Evolutionary conservation across 192 early-diverging fungal genomes (phyloP).

Genomic region (Coemansia sp.): DNA sequence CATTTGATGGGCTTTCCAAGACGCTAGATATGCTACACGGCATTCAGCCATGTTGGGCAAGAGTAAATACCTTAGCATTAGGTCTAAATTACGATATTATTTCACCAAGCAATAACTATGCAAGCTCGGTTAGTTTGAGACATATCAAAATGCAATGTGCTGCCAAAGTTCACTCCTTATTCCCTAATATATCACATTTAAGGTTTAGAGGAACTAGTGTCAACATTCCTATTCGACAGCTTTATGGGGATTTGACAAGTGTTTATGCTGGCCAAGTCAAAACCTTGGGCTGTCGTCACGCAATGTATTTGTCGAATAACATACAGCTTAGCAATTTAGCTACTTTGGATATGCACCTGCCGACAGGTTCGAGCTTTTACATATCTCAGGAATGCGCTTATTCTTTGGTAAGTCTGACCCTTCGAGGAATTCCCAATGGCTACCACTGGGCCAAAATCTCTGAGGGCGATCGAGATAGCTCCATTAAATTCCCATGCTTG

Average conservation of each 20-base stretch:
- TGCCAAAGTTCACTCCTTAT: too few species aligned
- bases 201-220: slow-evolving; percentile 2
- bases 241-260: slow-evolving; percentile 6
- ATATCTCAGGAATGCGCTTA: slow-evolving; percentile 4
- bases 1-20: neutral
- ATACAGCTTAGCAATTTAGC: neutral
- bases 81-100: slow-evolving; percentile 3
- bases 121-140: neutral
- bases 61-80: slow-evolving; percentile 5
- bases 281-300: neutral
- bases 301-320: neutral
- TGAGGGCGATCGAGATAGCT: neutral
- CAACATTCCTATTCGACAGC: neutral
- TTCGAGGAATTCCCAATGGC: slow-evolving; percentile 7
- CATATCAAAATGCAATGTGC: too few species aligned
- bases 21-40: neutral
- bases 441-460: neutral
- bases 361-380: neutral
- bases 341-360: neutral
- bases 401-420: neutral
- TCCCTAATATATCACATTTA: neutral
- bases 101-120: neutral
- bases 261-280: neutral
- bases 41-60: neutral
- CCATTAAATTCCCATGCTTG: neutral